These are phyloP conservation scores for Sporothrix euskadiensis DNA, from an alignment of 2,329 filamentous ascomycete genomes.

Conservation along the genomic window DNA sequence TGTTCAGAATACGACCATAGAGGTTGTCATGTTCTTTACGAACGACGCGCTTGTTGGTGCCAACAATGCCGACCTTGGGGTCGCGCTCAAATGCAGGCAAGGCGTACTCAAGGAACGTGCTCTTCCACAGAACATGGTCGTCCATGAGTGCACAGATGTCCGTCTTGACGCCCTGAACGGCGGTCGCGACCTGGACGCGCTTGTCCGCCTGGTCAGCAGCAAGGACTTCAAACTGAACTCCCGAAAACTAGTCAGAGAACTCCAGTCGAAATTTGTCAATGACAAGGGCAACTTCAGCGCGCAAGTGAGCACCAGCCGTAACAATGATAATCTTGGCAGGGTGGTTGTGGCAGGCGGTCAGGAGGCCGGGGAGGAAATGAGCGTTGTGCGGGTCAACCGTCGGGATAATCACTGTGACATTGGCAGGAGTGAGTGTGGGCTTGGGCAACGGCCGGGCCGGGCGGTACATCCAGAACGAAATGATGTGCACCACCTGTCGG, in stretches of 20 bases:
- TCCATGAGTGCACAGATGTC: conserved; percentile 51
- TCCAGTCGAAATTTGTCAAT: conserved; percentile 11
- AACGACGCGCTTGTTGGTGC: conserved; percentile 56
- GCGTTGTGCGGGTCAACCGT: conserved; percentile 49
- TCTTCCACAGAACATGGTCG: conserved; percentile 55
- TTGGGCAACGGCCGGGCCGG: conserved; percentile 37
- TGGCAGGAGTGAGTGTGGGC: conserved; percentile 39
- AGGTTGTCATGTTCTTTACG: conserved; percentile 38
- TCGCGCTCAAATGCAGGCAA: conserved; percentile 49
- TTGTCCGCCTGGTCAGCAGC: conserved; percentile 46
- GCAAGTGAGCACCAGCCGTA: conserved; percentile 44
- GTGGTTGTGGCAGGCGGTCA: conserved; percentile 43
- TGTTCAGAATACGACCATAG: conserved; percentile 49
- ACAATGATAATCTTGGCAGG: conserved; percentile 48
- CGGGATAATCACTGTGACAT: conserved; percentile 55
- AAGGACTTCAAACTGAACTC: conserved; percentile 38
- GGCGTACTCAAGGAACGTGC: conserved; percentile 44
- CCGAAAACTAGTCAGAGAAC: conserved; percentile 14
- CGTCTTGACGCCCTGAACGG: conserved; percentile 43
- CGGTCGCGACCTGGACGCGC: conserved; percentile 49
- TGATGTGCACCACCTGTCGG: conserved; percentile 47
- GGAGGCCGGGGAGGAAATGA: conserved; percentile 47
- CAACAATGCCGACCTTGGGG: conserved; percentile 53
- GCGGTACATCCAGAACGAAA: conserved; percentile 46
- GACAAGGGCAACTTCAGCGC: conserved; percentile 27